Conservation (phyloP, 2,329 filamentous ascomycete species). For the Colletotrichum karsti region DNA sequence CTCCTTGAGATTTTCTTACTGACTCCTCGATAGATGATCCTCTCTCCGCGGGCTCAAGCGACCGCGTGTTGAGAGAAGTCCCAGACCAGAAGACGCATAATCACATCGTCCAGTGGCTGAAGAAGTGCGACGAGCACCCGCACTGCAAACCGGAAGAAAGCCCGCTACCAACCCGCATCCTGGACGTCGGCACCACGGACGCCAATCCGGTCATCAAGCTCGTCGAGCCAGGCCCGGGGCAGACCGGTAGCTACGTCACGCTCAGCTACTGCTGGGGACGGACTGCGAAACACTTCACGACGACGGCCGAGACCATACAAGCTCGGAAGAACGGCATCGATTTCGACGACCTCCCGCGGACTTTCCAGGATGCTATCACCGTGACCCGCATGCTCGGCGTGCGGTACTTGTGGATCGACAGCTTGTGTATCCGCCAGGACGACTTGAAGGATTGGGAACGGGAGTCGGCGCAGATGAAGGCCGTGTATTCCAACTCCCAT, state of each 20-base stretch:
- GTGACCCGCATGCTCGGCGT: slow-evolving; percentile 34
- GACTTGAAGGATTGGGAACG: slow-evolving; percentile 33
- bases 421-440: slow-evolving; percentile 41
- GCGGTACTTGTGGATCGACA: slow-evolving; percentile 40
- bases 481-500: slow-evolving; percentile 36
- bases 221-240: background rate
- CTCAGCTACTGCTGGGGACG: slow-evolving; percentile 23
- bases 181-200: background rate
- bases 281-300: background rate
- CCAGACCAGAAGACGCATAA: slow-evolving; percentile 8
- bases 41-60: background rate
- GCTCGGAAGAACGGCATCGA: background rate
- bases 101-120: slow-evolving; percentile 1
- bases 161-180: background rate
- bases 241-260: background rate
- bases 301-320: slow-evolving; percentile 9
- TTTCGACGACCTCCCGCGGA: slow-evolving; percentile 27
- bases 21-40: background rate
- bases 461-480: slow-evolving; percentile 34
- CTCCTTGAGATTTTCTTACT: background rate
- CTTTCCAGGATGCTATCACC: slow-evolving; percentile 35
- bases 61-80: slow-evolving; percentile 1
- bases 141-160: background rate
- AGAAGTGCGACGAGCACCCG: slow-evolving; percentile 10
- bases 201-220: background rate